Evolutionary conservation across 2,329 filamentous ascomycete genomes (phyloP).

Genomic region (Rosellinia necatrix): DNA sequence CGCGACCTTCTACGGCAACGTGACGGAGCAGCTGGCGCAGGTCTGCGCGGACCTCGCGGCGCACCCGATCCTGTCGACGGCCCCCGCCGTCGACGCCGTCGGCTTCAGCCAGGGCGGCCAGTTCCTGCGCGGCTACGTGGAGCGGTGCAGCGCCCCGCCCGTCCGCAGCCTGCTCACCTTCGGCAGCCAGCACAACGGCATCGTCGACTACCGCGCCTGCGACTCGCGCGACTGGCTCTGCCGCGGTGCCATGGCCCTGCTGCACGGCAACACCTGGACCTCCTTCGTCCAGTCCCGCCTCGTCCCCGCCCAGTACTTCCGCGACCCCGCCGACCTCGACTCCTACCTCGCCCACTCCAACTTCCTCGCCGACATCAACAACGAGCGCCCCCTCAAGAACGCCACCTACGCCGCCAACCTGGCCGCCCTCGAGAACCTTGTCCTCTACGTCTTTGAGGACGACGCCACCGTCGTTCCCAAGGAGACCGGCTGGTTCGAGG

Average conservation of each 20-base stretch:
- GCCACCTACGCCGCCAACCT: constrained; percentile 73
- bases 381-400: constrained; percentile 81
- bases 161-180: constrained; percentile 84
- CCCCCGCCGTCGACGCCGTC: constrained; percentile 84
- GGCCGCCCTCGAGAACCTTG: constrained; percentile 72
- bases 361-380: constrained; percentile 95
- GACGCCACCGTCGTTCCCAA: constrained; percentile 88
- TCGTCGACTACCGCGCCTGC: constrained; percentile 80
- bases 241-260: constrained; percentile 74
- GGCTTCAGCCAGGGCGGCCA: constrained; percentile 96
- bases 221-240: constrained; percentile 76
- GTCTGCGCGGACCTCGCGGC: constrained; percentile 79
- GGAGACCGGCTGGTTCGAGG: constrained; percentile 88
- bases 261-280: constrained; percentile 82
- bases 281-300: constrained; percentile 75
- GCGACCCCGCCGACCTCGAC: constrained; percentile 69
- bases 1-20: constrained; percentile 89
- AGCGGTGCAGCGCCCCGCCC: constrained; percentile 80
- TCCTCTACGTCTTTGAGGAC: constrained; percentile 87
- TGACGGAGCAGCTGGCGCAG: constrained; percentile 74
- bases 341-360: constrained; percentile 80
- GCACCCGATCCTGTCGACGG: constrained; percentile 79
- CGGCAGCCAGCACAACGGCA: constrained; percentile 91
- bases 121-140: constrained; percentile 88
- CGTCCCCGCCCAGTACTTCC: constrained; percentile 95